Conservation (phyloP, 2,329 filamentous ascomycete species). For the Arthrobotrys entomopaga region DNA sequence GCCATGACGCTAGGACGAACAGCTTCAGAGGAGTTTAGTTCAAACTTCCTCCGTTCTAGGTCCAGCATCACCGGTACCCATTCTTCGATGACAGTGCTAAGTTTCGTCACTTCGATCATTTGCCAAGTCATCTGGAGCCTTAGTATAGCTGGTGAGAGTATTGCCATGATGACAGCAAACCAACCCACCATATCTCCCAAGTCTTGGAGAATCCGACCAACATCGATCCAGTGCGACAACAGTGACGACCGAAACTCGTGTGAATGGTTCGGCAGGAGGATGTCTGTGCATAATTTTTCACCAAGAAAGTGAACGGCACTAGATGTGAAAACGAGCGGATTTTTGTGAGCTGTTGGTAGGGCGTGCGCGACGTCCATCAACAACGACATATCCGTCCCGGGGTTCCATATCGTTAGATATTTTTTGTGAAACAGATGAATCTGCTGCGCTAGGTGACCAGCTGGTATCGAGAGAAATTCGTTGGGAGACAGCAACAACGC, state of each 20-base stretch:
- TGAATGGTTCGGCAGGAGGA: slow-evolving; percentile 58
- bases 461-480: slow-evolving; percentile 56
- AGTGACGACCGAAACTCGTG: slow-evolving; percentile 57
- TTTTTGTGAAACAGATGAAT: slow-evolving; percentile 59
- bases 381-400: slow-evolving; percentile 59
- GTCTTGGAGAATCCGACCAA: slow-evolving; percentile 57
- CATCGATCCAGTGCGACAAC: slow-evolving; percentile 59
- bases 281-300: slow-evolving; percentile 58
- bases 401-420: slow-evolving; percentile 58
- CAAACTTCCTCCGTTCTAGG: slow-evolving; percentile 58
- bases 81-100: slow-evolving; percentile 56
- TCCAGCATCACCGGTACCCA: slow-evolving; percentile 58
- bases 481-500: slow-evolving; percentile 39
- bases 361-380: slow-evolving; percentile 58
- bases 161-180: slow-evolving; percentile 59
- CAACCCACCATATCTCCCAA: slow-evolving; percentile 59
- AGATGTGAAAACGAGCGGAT: slow-evolving; percentile 59
- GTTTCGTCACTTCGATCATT: slow-evolving; percentile 56
- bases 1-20: slow-evolving; percentile 58
- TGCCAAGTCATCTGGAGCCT: slow-evolving; percentile 59
- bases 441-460: slow-evolving; percentile 58
- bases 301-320: slow-evolving; percentile 59
- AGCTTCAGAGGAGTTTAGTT: slow-evolving; percentile 55
- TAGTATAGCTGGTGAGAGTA: slow-evolving; percentile 59
- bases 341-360: slow-evolving; percentile 57